Base-by-base conservation (phyloP, 257 asterid genomes). In the Haberlea rhodopensis region DNA sequence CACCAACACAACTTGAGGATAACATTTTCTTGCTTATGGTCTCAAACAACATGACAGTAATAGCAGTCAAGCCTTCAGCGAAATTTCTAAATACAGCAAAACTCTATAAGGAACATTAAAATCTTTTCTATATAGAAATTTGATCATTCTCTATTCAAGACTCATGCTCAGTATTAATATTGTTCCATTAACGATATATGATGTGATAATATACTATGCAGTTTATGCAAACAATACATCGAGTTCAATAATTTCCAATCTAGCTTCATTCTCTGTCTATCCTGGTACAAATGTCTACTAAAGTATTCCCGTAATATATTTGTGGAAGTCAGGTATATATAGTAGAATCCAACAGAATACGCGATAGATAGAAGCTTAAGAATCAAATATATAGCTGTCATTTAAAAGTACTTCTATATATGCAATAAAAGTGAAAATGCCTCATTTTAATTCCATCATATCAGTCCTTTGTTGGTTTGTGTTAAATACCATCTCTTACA, bases 1-100 rank as follows among this genome's bases (percentile, higher is more conserved):
- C 62, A 60, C 34, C 31, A 11, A 18, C 7, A 62, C 23, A 70
- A 45, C 51, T 60, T 37, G 34, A 60, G 70, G 46, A 63, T 70
- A 49, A 6, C 16, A 48, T 62, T 49, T 40, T 51, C 46, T 16
- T 73, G 62, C 55, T 51, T 66, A 62, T 25, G 62, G 53, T 62
- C n/a, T 65, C 51, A 21, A 46, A 54, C 52, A 32, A 8, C 46
- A 66, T 20, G 13, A 24, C 54, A 19, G 23, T n/a, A n/a, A 20
- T 49, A 21, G 37, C 62, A 23, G 20, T 52, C 22, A 15, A 23
- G 49, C 63, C 55, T 32, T 45, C 28, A 64, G 52, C 22, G 45
- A 56, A 51, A 49, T 59, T 45, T 63, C 45, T 20, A 55, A 45
- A 20, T 68, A 49, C 43, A 48, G 37, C 59, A 57, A 59, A 70